Base-by-base conservation (phyloP, 2,329 filamentous ascomycete genomes). In the Botrytis fragariae region DNA sequence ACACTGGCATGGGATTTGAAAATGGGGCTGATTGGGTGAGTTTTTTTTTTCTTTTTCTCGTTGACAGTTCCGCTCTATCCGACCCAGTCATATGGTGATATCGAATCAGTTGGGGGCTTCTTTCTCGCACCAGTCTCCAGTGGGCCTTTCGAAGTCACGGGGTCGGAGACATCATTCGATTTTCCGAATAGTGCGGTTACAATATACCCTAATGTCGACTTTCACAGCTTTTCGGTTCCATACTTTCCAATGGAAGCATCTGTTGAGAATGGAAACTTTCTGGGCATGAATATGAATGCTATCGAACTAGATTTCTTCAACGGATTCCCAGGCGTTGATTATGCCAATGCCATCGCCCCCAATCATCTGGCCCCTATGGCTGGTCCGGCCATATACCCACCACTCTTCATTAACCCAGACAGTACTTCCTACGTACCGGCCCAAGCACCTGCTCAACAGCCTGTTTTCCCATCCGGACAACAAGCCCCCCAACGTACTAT, bases 121-220 rank as follows among this genome's bases (percentile, higher is more conserved):
- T n/a, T n/a, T n/a, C n/a, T n/a, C n/a, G n/a, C 42, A 44, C 18
- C 42, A 20, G 18, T 44, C 18, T 44, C 0, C 16, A 44, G 5
- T 44, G 42, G 18, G 20, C n/a, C n/a, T n/a, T n/a, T n/a, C n/a
- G n/a, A n/a, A n/a, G n/a, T n/a, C n/a, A n/a, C n/a, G n/a, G 25
- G 22, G 6, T 0, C 9, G 1, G 48, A 51, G 1, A n/a, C 10
- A 10, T 10, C 6, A n/a, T n/a, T 51, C 4, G 48, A 4, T 0
- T 14, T 14, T 51, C 1, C 1, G 25, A 51, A n/a, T 12, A 51
- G 12, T 14, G 48, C 25, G 25, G 48, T 0, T 16, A n/a, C 12
- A 51, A 0, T 0, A 2, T n/a, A n/a, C 25, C 48, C 25, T 3
- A 16, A 16, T n/a, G 3, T 0, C 25, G 48, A 16, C 0, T 0